These are phyloP conservation scores for Suhomyces choctaworum DNA, from an alignment of 1,139 yeast species.

Conservation along the genomic window DNA sequence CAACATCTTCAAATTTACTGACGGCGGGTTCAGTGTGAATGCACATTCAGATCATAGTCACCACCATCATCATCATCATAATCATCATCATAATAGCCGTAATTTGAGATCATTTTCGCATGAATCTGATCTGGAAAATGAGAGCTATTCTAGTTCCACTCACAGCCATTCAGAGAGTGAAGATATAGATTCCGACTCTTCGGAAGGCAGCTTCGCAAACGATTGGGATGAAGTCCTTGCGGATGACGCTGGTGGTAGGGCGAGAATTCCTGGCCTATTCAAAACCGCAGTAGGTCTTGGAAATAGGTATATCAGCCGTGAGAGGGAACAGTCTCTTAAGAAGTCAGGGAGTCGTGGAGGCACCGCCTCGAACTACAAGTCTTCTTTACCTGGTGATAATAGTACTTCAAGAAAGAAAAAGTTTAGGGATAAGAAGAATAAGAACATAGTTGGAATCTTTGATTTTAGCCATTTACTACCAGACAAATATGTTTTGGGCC, in stretches of 20 bases:
- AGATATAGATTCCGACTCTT: conserved; percentile 24
- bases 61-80: conserved; percentile 6
- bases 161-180: conserved; percentile 6
- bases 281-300: conserved; percentile 45
- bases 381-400: conserved; percentile 25
- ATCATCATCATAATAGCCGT: conserved; percentile 13
- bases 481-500: conserved; percentile 72
- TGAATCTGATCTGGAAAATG: too few species aligned
- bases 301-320: conserved; percentile 25
- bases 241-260: conserved; percentile 45
- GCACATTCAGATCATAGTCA: conserved; percentile 18
- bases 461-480: conserved; percentile 76
- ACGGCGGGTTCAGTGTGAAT: conserved; percentile 36
- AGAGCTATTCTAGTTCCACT: conserved; percentile 6
- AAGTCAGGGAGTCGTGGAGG: conserved; percentile 30
- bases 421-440: conserved; percentile 25
- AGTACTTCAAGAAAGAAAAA: conserved; percentile 15
- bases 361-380: conserved; percentile 29
- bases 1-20: conserved; percentile 41
- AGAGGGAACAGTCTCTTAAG: conserved; percentile 24
- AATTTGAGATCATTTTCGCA: too few species aligned
- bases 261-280: conserved; percentile 47
- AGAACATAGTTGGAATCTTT: conserved; percentile 59
- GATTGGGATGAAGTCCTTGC: conserved; percentile 53
- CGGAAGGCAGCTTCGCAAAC: conserved; percentile 51